A percentile compares a stretch with the other conserved stretches of the same genome.
Conservation (phyloP, 176 grass and related monocot species). For the Coix lacrymajobi region DNA sequence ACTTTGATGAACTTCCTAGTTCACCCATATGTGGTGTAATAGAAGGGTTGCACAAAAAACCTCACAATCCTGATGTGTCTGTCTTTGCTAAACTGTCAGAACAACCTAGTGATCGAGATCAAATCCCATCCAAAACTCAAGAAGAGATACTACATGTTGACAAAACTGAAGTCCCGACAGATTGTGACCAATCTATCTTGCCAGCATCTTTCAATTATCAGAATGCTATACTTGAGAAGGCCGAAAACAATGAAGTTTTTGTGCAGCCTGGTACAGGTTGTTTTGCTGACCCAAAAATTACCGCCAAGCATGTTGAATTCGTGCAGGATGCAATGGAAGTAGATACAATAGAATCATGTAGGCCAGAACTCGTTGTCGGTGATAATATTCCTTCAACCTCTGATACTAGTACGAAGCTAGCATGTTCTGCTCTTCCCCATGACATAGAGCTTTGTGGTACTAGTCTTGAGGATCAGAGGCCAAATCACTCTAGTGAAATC, state of each 20-base stretch:
- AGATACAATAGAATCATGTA: conserved; percentile 18
- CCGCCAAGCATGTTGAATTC: background rate
- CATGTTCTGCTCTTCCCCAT: background rate
- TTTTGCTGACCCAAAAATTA: background rate
- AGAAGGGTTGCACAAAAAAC: conserved; percentile 14
- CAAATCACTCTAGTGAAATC: background rate
- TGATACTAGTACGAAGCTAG: conserved; percentile 11
- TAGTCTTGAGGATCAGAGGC: background rate
- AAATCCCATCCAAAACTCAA: conserved; percentile 14
- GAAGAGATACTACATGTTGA: conserved; percentile 1
- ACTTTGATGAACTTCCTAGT: conserved; percentile 3
- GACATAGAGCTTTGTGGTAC: conserved; percentile 15
- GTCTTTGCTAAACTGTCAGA: conserved; percentile 12
- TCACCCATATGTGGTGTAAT: conserved; percentile 31
- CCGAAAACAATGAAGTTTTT: conserved; percentile 5
- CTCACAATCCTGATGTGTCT: background rate
- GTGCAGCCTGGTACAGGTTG: background rate
- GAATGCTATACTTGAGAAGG: background rate
- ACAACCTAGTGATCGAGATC: background rate
- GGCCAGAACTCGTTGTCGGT: background rate
- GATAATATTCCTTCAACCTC: conserved; percentile 16
- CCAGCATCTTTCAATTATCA: background rate
- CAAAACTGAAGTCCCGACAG: background rate
- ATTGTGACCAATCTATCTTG: background rate
- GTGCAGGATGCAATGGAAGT: conserved; percentile 31